A percentile compares a stretch with the other conserved stretches of the same genome.
Evolutionary conservation across 2,329 filamentous ascomycete genomes (phyloP).

Genomic region (Rutstroemia sydowiana): DNA sequence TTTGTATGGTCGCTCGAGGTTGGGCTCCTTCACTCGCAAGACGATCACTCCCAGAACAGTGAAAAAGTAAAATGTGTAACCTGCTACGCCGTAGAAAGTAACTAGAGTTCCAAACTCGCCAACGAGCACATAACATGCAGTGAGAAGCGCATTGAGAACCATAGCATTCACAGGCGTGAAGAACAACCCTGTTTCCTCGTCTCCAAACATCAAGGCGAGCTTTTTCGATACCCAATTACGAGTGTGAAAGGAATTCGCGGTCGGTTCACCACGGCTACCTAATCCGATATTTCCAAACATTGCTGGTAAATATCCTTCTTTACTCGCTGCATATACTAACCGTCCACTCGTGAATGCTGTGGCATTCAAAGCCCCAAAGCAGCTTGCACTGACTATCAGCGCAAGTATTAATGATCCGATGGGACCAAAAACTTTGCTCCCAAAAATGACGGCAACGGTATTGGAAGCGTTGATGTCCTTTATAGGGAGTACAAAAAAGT

Average conservation of each 20-base stretch:
- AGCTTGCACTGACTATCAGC: slow-evolving; percentile 81
- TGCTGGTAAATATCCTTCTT: slow-evolving; percentile 85
- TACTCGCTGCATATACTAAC: slow-evolving; percentile 86
- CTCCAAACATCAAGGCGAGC: slow-evolving; percentile 59
- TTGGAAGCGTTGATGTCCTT: slow-evolving; percentile 78
- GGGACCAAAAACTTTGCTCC: slow-evolving; percentile 79
- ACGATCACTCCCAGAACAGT: slow-evolving; percentile 91
- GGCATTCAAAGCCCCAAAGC: slow-evolving; percentile 90
- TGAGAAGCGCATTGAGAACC: slow-evolving; percentile 69
- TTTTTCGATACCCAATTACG: slow-evolving; percentile 51
- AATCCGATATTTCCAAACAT: slow-evolving; percentile 80
- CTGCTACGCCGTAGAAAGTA: slow-evolving; percentile 95
- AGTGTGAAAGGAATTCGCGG: slow-evolving; percentile 39
- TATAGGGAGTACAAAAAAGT: slow-evolving; percentile 86
- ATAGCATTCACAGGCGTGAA: slow-evolving; percentile 94
- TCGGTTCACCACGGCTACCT: slow-evolving; percentile 35
- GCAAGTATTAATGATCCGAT: slow-evolving; percentile 77
- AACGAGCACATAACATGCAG: slow-evolving; percentile 68
- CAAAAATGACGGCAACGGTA: slow-evolving; percentile 94
- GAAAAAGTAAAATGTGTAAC: slow-evolving; percentile 95
- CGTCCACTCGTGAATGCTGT: slow-evolving; percentile 89
- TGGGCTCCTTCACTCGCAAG: slow-evolving; percentile 77
- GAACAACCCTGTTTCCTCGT: slow-evolving; percentile 73
- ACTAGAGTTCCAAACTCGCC: slow-evolving; percentile 89
- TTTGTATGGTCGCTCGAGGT: slow-evolving; percentile 82